Evolutionary conservation across 129 eudicot genomes (phyloP).

Genomic region (Apium graveolens): DNA sequence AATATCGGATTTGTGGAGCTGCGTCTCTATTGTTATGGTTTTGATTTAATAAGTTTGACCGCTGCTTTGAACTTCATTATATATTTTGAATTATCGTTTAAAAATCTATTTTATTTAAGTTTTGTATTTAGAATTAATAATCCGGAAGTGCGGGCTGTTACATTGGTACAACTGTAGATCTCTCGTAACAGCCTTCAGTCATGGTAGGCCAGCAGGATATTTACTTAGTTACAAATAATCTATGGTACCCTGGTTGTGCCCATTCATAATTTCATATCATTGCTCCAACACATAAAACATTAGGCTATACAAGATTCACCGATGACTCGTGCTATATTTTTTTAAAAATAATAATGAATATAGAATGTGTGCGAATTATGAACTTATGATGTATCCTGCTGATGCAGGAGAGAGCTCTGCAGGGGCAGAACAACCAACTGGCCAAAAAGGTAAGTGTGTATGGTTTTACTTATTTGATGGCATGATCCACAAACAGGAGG

Average conservation of each 20-base stretch:
- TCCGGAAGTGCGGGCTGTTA: no score
- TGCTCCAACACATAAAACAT: neutral
- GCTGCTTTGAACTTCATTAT: no score
- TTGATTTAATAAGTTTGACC: no score
- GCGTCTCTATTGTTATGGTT: no score
- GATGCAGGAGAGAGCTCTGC: constrained; percentile 57
- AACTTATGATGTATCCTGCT: neutral
- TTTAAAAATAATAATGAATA: neutral
- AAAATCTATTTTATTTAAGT: no score
- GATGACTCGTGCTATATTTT: neutral
- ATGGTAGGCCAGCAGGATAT: neutral
- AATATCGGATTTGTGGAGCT: no score
- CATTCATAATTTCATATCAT: neutral
- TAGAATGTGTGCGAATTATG: neutral
- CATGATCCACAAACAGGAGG: neutral
- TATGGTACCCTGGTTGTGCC: neutral
- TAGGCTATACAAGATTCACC: neutral
- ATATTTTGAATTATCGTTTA: no score
- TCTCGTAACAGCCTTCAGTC: neutral
- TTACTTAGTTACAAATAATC: neutral
- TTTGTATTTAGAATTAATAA: no score
- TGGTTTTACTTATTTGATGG: neutral
- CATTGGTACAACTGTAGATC: no score
- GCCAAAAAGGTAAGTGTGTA: constrained; percentile 40
- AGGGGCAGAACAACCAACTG: constrained; percentile 54